A percentile compares a stretch with the other conserved stretches of the same genome.
phyloP scores from a whole-genome alignment of 768 basidiomycete genomes.

The Auriscalpium vulgare region DNA sequence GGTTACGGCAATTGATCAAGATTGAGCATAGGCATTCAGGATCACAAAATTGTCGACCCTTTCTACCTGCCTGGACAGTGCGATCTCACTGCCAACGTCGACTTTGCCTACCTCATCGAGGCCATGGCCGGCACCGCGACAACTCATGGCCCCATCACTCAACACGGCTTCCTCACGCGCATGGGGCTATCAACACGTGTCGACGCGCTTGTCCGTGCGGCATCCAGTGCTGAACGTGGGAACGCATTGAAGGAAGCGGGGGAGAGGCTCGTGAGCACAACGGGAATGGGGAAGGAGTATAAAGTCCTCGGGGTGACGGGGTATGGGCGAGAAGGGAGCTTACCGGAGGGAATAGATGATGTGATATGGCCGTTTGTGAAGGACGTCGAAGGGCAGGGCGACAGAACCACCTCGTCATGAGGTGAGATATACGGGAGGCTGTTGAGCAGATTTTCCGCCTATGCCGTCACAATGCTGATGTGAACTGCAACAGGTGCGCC shows the following conservation, averaged over 20 bases:
- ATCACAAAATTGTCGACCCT: slow-evolving; percentile 77
- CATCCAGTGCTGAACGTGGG: slow-evolving; percentile 40
- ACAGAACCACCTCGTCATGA: too few relatives aligned
- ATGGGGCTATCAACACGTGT: slow-evolving; percentile 73
- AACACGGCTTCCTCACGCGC: slow-evolving; percentile 66
- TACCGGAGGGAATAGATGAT: too few relatives aligned
- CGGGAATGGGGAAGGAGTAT: slow-evolving; percentile 87
- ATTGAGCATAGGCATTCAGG: slow-evolving; percentile 70
- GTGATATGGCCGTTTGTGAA: too few relatives aligned
- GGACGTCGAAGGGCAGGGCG: too few relatives aligned
- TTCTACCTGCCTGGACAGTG: slow-evolving; percentile 82
- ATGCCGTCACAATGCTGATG: too few relatives aligned
- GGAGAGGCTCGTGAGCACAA: slow-evolving; percentile 63
- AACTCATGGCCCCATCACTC: slow-evolving; percentile 63
- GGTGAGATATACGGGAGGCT: too few relatives aligned
- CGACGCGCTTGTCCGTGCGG: slow-evolving; percentile 46
- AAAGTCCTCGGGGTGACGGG: slow-evolving; percentile 58
- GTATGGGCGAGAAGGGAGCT: background rate
- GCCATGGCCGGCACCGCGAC: slow-evolving; percentile 49
- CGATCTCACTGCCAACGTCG: slow-evolving; percentile 95
- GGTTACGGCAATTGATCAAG: slow-evolving; percentile 70
- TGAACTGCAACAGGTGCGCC: too few relatives aligned
- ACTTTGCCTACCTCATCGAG: slow-evolving; percentile 84
- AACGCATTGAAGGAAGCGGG: slow-evolving; percentile 52
- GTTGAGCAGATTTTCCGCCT: too few relatives aligned